A percentile compares a stretch with the other conserved stretches of the same genome.
These are phyloP conservation scores for Elsinoe ampelina DNA, from an alignment of 2,329 filamentous ascomycete species.

Conservation along the genomic window DNA sequence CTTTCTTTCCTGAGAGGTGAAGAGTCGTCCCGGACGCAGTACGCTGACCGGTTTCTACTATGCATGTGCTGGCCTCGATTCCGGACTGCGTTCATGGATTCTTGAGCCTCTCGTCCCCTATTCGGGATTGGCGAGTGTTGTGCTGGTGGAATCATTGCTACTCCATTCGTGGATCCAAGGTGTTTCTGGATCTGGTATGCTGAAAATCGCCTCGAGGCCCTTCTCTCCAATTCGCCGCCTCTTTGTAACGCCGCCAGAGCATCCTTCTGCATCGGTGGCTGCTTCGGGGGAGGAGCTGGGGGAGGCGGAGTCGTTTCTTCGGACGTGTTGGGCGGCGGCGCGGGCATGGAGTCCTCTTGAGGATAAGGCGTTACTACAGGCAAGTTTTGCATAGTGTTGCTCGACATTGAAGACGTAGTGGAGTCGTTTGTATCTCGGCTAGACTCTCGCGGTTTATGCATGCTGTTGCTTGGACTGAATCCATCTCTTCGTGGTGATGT, in stretches of 20 bases:
- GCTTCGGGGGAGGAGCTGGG: constrained; percentile 65
- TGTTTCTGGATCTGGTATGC: constrained; percentile 96
- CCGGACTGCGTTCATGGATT: constrained; percentile 68
- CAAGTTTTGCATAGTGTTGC: constrained; percentile 64
- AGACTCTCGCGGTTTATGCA: constrained; percentile 20
- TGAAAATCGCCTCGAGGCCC: constrained; percentile 87
- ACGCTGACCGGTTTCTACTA: constrained; percentile 43
- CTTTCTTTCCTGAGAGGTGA: constrained; percentile 49
- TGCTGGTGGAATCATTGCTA: constrained; percentile 70
- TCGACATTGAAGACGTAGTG: constrained; percentile 62
- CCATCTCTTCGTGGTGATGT: constrained; percentile 36
- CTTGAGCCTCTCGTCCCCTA: constrained; percentile 69
- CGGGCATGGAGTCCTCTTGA: constrained; percentile 46
- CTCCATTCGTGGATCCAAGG: constrained; percentile 70
- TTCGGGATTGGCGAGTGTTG: constrained; percentile 80
- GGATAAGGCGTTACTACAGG: constrained; percentile 66
- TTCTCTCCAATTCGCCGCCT: constrained; percentile 82
- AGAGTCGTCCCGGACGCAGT: constrained; percentile 44
- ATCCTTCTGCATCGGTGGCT: constrained; percentile 75
- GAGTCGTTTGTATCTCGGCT: constrained; percentile 31
- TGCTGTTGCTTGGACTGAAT: constrained; percentile 28
- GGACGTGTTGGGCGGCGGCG: constrained; percentile 23
- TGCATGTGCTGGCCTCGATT: constrained; percentile 48
- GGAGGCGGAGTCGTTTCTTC: constrained; percentile 47
- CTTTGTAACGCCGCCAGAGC: constrained; percentile 83